Conservation (phyloP, 257 asterid species). For the Echites panduratus region DNA sequence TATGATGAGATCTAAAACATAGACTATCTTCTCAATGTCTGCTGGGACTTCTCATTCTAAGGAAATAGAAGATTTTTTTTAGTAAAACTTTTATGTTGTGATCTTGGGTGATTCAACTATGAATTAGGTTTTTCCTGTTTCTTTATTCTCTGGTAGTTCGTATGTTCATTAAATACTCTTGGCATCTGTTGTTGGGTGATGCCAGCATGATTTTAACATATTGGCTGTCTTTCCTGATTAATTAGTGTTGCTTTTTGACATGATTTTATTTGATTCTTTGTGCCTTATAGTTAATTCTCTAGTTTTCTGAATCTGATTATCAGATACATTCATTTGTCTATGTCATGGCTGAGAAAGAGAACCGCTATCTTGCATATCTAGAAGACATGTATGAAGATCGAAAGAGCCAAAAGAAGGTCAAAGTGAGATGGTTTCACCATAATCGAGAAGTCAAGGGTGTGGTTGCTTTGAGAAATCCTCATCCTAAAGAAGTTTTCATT, state of each 20-base stretch:
- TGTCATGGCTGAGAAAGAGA: constrained; percentile 96
- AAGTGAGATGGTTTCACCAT: constrained; percentile 97
- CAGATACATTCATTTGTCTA: constrained; percentile 84
- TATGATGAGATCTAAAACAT: not conserved
- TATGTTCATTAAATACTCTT: not conserved
- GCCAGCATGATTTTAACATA: not conserved
- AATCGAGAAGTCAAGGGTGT: constrained; percentile 76
- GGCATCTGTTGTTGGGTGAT: not conserved
- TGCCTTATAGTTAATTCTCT: not conserved
- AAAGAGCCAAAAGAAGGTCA: constrained; percentile 87
- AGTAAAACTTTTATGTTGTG: not conserved
- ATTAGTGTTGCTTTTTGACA: not conserved
- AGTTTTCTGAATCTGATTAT: not conserved
- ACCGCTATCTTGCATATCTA: constrained; percentile 74
- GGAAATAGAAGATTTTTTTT: not conserved
- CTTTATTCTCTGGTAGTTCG: not conserved
- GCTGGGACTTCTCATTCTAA: not conserved
- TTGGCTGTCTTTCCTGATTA: not conserved
- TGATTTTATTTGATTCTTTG: not conserved
- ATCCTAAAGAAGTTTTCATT: constrained; percentile 88
- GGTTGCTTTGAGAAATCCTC: constrained; percentile 52
- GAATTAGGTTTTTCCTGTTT: not conserved
- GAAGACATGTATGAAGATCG: constrained; percentile 99
- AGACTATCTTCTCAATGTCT: not conserved
- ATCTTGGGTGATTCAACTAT: not conserved